Percentiles rank a stretch among this genome's conserved stretches.
Evolutionary conservation across 2,329 filamentous ascomycete genomes (phyloP).

Genomic region (Scopulariopsis brevicaulis): DNA sequence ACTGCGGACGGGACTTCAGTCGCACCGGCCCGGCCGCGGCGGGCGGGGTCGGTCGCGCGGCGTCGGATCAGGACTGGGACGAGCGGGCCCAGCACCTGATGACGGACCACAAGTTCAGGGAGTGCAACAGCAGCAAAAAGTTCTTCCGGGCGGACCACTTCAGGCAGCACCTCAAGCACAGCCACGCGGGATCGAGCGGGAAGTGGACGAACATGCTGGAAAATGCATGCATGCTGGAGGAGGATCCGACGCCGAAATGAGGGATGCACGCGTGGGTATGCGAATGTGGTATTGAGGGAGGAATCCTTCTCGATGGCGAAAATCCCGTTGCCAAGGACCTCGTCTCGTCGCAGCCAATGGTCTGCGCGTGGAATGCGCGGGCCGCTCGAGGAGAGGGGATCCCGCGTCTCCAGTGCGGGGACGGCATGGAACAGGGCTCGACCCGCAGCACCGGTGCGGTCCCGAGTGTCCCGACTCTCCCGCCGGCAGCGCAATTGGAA

Average conservation of each 20-base stretch:
- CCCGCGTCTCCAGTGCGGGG: too few relatives aligned
- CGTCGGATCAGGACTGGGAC: conserved; percentile 83
- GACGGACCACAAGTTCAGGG: conserved; percentile 88
- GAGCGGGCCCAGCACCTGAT: conserved; percentile 77
- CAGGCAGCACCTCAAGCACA: conserved; percentile 95
- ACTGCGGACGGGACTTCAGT: conserved; percentile 84
- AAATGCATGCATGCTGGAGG: conserved; percentile 87
- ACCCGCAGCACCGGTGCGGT: too few relatives aligned
- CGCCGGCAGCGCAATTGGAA: too few relatives aligned
- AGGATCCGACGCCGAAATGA: conserved; percentile 46
- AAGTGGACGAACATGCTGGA: conserved; percentile 99
- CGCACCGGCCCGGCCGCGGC: conserved; percentile 21
- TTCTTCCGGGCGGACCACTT: conserved; percentile 98
- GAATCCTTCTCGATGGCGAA: not conserved
- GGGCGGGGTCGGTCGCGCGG: conserved; percentile 25
- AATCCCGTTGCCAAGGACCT: too few relatives aligned
- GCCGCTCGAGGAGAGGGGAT: too few relatives aligned
- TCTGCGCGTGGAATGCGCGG: too few relatives aligned
- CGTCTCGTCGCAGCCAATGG: too few relatives aligned
- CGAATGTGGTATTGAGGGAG: not conserved
- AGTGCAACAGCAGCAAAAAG: conserved; percentile 97
- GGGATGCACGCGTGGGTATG: not conserved
- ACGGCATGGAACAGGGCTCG: too few relatives aligned
- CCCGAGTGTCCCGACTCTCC: too few relatives aligned
- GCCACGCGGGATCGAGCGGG: conserved; percentile 87